These are phyloP conservation scores for Collariella sp. DNA, from an alignment of 495 filamentous ascomycete genomes.

Conservation along the genomic window DNA sequence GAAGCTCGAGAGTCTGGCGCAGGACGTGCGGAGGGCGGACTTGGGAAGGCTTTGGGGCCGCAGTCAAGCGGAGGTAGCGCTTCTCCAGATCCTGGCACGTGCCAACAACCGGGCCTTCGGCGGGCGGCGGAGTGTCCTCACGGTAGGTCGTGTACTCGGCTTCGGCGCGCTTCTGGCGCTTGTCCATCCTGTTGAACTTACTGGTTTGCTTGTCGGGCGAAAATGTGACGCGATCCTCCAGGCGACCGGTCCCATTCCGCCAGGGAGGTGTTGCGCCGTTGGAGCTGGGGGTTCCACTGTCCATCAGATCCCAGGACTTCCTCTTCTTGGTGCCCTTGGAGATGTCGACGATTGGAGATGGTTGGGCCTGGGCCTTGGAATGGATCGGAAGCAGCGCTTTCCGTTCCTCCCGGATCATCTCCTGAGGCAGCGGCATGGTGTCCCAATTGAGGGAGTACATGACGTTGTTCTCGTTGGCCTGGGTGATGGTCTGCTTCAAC, in stretches of 20 bases:
- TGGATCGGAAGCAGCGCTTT: constrained; percentile 24
- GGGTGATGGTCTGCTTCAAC: constrained; percentile 75
- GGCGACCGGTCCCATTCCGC: constrained; percentile 55
- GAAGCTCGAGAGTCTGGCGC: constrained; percentile 69
- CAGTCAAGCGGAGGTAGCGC: constrained; percentile 85
- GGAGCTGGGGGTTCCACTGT: constrained; percentile 1
- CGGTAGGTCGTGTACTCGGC: constrained; percentile 53
- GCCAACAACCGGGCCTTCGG: constrained; percentile 75
- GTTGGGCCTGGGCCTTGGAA: neutral
- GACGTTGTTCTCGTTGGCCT: constrained; percentile 59
- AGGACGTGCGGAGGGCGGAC: constrained; percentile 82
- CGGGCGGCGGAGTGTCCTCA: constrained; percentile 51
- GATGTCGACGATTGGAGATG: neutral
- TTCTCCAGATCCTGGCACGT: constrained; percentile 83
- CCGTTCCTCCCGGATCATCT: constrained; percentile 71
- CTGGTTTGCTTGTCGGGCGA: constrained; percentile 51
- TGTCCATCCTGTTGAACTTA: constrained; percentile 87
- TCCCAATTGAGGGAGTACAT: constrained; percentile 75
- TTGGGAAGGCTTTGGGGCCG: constrained; percentile 72
- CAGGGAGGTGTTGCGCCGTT: constrained; percentile 50
- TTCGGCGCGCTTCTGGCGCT: constrained; percentile 80
- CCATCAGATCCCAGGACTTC: constrained; percentile 58
- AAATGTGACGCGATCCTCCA: constrained; percentile 73
- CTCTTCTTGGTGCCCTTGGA: constrained; percentile 53
- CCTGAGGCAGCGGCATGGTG: constrained; percentile 73